A percentile compares a stretch with the other conserved stretches of the same genome.
Conservation (phyloP, 768 basidiomycete genomes). For the Galerina marginata region DNA sequence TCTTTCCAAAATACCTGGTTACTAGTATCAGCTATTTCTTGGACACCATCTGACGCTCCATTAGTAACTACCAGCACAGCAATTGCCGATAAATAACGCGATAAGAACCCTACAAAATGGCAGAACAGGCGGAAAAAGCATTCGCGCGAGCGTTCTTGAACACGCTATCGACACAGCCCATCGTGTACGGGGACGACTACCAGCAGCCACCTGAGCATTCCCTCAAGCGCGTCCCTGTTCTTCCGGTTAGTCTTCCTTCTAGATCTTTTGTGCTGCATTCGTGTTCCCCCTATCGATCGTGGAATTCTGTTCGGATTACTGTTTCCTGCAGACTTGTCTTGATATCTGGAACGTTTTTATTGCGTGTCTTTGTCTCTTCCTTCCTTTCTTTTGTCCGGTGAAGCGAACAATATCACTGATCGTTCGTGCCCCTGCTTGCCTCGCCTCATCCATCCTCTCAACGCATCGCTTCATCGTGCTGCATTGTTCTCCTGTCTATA, state of each 20-base stretch:
- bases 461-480: background rate
- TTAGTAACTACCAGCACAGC: too few relatives aligned
- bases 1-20: too few relatives aligned
- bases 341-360: too few relatives aligned
- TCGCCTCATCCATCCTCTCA: constrained; percentile 1
- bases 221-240: constrained; percentile 70
- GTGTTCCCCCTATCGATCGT: constrained; percentile 2
- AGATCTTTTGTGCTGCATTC: background rate
- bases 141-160: constrained; percentile 73
- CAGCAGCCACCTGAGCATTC: constrained; percentile 71
- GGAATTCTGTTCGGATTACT: too few relatives aligned
- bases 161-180: constrained; percentile 67
- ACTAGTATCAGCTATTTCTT: too few relatives aligned
- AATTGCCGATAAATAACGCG: too few relatives aligned
- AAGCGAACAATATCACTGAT: constrained; percentile 2
- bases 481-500: background rate
- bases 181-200: constrained; percentile 76
- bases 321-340: too few relatives aligned
- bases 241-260: constrained; percentile 56
- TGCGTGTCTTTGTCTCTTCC: too few relatives aligned
- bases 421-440: background rate
- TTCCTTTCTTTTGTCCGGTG: background rate
- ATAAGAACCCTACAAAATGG: constrained; percentile 11
- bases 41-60: too few relatives aligned
- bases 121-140: constrained; percentile 62